These are phyloP conservation scores for Clavispora fructus DNA, from an alignment of 805 yeast genomes.

Conservation along the genomic window DNA sequence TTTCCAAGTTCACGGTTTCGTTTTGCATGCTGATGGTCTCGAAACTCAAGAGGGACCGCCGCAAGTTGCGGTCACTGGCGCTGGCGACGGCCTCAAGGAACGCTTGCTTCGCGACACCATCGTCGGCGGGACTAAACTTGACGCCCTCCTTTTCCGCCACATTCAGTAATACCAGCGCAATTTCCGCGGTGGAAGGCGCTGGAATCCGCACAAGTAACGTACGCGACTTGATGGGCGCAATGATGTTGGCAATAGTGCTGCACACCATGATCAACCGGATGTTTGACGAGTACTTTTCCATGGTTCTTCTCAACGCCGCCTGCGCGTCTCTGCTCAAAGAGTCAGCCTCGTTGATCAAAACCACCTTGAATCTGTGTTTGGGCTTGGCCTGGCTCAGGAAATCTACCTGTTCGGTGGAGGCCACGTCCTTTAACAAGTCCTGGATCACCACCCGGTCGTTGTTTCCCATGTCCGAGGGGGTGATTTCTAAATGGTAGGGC, in stretches of 20 bases:
- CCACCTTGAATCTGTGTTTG: conserved; percentile 64
- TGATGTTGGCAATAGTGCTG: conserved; percentile 85
- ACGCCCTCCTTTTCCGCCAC: conserved; percentile 57
- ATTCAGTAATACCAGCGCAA: conserved; percentile 46
- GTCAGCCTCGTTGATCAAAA: conserved; percentile 88
- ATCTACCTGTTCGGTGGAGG: conserved; percentile 94
- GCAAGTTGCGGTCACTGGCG: conserved; percentile 62
- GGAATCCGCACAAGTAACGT: conserved; percentile 84
- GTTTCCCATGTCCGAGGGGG: conserved; percentile 95
- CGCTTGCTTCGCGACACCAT: conserved; percentile 17
- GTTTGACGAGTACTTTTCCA: conserved; percentile 90
- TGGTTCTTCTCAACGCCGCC: conserved; percentile 90
- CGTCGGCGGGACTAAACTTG: conserved; percentile 36
- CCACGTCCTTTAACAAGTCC: conserved; percentile 88
- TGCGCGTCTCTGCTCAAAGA: conserved; percentile 88
- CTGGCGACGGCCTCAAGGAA: conserved; percentile 50
- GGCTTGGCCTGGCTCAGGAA: conserved; percentile 44
- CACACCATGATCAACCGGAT: conserved; percentile 80
- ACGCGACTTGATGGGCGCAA: conserved; percentile 91
- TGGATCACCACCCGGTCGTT: conserved; percentile 94
- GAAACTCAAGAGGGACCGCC: conserved; percentile 71
- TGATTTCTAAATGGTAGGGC: conserved; percentile 86
- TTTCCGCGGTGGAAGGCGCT: conserved; percentile 64
- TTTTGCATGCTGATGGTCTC: conserved; percentile 78
- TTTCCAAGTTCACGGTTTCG: conserved; percentile 39